Evolutionary conservation across 768 basidiomycete genomes (phyloP), one percentile per base, ranked within the genome.

Genomic region (Lactarius psammicola): DNA sequence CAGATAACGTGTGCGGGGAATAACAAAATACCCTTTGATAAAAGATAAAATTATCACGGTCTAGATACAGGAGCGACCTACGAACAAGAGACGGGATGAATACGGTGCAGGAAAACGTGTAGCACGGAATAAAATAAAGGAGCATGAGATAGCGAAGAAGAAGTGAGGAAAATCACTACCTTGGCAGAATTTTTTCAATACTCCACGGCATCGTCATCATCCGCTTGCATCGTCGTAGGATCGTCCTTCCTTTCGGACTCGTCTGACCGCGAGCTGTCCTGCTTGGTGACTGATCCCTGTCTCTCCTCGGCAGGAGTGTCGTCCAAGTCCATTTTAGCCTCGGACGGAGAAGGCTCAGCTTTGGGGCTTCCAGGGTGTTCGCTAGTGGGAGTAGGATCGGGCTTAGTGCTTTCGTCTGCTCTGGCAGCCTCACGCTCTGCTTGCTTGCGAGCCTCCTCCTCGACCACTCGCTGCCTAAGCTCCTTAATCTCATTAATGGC

Each of bases 181-280:
- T 70, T 68, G 38, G 13, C 40, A 59, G 34, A 42, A 46, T 26
- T 26, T 23, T 18, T 40, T 69, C 64, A 90, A 78, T 91, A 92
- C 77, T 92, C 90, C 54, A 92, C 88, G 13, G 88, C 90, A 73
- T 91, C 90, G 68, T 91, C 90, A 68, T 89, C 90, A 64, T 90
- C 88, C 57, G 84, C 86, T 69, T 82, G 85, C 77, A 84, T 81
- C 9, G 80, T 74, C 42, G 80, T 75, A 33, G 80, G 70, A 59
- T 68, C 68, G 30, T 70, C 66, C 44, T 69, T 70, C 34, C 69
- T 57, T 59, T 70, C 69, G 9, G 64, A 53, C 46, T 69, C 69
- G 26, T 69, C 69, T 30, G 64, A 40, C 46, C 55, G 68, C 13
- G 58, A 30, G 31, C 38, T 36, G 26, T 69, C 66, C 62, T 53